A percentile compares a stretch with the other conserved stretches of the same genome.
Conservation (phyloP, 257 asterid species). For the Linderniella brevidens region DNA sequence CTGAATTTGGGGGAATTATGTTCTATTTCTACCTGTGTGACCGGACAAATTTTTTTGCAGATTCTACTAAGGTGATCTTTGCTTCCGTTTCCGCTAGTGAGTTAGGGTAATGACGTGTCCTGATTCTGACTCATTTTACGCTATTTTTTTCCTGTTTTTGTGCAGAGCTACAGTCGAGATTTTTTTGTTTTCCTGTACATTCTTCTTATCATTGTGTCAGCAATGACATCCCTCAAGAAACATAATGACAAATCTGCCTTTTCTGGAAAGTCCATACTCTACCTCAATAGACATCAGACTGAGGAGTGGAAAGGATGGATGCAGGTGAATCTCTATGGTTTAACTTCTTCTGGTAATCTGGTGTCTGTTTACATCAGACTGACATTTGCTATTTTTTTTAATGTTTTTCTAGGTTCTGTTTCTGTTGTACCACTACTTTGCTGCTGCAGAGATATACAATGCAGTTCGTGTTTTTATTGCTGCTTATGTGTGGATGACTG, state of each 20-base stretch:
- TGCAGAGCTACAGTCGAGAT: slow-evolving; percentile 93
- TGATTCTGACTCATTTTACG: slow-evolving; percentile 3
- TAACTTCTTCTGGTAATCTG: not conserved
- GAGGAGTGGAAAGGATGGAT: slow-evolving; percentile 99
- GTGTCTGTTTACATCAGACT: not conserved
- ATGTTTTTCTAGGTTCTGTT: slow-evolving; percentile 30
- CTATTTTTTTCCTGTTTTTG: slow-evolving; percentile 15
- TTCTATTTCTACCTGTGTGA: slow-evolving; percentile 77
- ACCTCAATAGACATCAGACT: slow-evolving; percentile 96
- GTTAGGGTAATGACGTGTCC: too few relatives aligned
- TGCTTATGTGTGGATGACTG: slow-evolving; percentile 99
- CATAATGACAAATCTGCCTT: slow-evolving; percentile 82
- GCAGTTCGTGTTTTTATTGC: slow-evolving; percentile 94
- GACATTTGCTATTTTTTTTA: not conserved
- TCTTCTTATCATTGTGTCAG: slow-evolving; percentile 82
- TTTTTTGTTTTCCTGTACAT: slow-evolving; percentile 67
- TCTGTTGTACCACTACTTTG: slow-evolving; percentile 94
- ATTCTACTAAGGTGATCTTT: slow-evolving; percentile 60
- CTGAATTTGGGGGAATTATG: slow-evolving; percentile 82
- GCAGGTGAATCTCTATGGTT: slow-evolving; percentile 49
- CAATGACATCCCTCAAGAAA: slow-evolving; percentile 91
- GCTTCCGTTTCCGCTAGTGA: slow-evolving; percentile 1
- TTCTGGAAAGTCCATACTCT: slow-evolving; percentile 77
- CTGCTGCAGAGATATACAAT: slow-evolving; percentile 89
- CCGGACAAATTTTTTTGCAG: slow-evolving; percentile 72